phyloP scores from a whole-genome alignment of 495 filamentous ascomycete genomes.

The Xylaria telfairii region DNA sequence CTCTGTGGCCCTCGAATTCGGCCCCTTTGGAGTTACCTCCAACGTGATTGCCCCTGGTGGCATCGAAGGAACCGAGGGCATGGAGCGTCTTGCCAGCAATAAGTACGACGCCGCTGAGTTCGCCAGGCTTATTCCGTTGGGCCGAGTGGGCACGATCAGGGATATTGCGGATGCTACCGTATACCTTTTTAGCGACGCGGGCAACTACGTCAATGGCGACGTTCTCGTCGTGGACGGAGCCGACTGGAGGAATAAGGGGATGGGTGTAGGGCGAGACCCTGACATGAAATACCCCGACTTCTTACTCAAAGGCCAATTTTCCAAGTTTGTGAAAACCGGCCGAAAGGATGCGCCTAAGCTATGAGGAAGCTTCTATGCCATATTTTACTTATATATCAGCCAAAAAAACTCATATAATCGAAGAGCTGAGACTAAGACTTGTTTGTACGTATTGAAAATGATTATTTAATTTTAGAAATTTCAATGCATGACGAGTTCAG shows the following conservation, averaged over 20 bases:
- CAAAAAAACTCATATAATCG: not conserved
- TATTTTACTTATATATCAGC: not conserved
- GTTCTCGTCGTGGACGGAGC: constrained; percentile 81
- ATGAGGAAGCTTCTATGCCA: constrained; percentile 19
- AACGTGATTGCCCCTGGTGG: constrained; percentile 88
- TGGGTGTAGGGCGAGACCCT: constrained; percentile 51
- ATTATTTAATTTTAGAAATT: not conserved
- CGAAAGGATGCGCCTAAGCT: constrained; percentile 50
- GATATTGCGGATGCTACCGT: constrained; percentile 95
- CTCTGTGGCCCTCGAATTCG: constrained; percentile 81
- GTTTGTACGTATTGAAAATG: not conserved
- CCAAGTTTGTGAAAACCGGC: constrained; percentile 49
- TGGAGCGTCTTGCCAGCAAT: constrained; percentile 57
- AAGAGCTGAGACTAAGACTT: not conserved
- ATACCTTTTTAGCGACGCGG: constrained; percentile 81
- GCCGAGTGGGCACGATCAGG: constrained; percentile 76
- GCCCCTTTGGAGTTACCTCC: constrained; percentile 84
- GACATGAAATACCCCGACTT: constrained; percentile 55
- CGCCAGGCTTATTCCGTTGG: constrained; percentile 63
- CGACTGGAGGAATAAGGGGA: constrained; percentile 64
- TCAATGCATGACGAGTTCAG: not conserved
- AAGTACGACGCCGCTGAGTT: constrained; percentile 39
- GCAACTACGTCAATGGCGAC: constrained; percentile 82
- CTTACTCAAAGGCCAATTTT: constrained; percentile 47
- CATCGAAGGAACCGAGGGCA: constrained; percentile 70